phyloP scores from a whole-genome alignment of 176 grass and related monocot species.

The Carex littledalei region DNA sequence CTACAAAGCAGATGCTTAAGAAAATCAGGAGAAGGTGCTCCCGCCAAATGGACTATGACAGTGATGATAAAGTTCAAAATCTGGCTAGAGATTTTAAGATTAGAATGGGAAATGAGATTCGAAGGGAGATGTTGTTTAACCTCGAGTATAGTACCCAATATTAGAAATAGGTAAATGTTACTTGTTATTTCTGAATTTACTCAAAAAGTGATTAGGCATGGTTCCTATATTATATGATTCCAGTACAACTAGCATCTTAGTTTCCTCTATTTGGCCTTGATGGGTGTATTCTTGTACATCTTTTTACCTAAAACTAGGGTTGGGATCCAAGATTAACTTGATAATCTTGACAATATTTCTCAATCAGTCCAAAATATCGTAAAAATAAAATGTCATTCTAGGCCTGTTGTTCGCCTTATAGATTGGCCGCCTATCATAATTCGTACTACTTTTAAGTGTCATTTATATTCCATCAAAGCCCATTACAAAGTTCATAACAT shows the following conservation, averaged over 20 bases:
- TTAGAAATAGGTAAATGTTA: constrained; percentile 39
- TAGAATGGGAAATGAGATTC: constrained; percentile 62
- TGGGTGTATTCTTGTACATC: background rate
- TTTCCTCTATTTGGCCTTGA: background rate
- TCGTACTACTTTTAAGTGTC: background rate
- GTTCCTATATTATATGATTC: background rate
- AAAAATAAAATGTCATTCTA: background rate
- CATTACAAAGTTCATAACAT: background rate
- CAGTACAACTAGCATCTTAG: background rate
- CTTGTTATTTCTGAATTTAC: background rate
- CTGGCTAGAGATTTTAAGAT: constrained; percentile 51
- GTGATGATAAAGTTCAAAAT: constrained; percentile 58
- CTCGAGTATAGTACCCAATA: constrained; percentile 56
- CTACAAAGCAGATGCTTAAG: constrained; percentile 73
- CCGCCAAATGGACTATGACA: constrained; percentile 70
- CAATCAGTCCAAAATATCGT: background rate
- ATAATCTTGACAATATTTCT: background rate
- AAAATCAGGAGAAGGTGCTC: constrained; percentile 81
- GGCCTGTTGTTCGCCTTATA: background rate
- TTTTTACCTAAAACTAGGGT: background rate
- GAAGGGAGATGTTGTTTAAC: constrained; percentile 69
- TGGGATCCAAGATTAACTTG: background rate
- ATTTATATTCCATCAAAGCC: background rate
- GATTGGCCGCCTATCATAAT: background rate
- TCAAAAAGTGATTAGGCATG: background rate